These are phyloP conservation scores for Rossbeevera mucosa DNA, from an alignment of 768 basidiomycete species.

Conservation along the genomic window DNA sequence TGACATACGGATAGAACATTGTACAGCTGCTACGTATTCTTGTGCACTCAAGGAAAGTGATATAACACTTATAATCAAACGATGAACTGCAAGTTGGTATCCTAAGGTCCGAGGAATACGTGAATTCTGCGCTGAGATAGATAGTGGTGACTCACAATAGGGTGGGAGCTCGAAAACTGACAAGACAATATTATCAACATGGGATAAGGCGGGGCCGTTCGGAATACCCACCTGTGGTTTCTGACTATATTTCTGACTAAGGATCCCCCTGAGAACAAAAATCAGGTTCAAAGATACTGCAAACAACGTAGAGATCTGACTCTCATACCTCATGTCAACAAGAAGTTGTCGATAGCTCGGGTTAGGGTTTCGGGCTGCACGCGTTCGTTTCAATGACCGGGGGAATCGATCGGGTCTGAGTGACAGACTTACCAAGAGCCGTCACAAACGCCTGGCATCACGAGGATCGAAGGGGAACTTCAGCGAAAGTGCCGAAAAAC, in stretches of 20 bases:
- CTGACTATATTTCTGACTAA: conserved; percentile 48
- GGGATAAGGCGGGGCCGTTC: neutral
- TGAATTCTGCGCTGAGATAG: neutral
- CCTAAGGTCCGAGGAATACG: conserved; percentile 10
- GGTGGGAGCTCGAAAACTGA: conserved; percentile 41
- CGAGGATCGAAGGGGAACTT: neutral
- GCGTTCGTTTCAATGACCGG: neutral
- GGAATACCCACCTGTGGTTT: conserved; percentile 45
- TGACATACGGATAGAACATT: neutral
- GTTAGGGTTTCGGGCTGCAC: conserved; percentile 39
- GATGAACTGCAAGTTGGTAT: conserved; percentile 29
- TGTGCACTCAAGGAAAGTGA: neutral
- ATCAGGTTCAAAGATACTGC: neutral
- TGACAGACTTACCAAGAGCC: conserved; percentile 40
- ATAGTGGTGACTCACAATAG: conserved; percentile 33
- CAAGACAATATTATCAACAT: conserved; percentile 11
- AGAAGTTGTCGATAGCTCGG: conserved; percentile 54
- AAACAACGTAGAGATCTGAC: neutral
- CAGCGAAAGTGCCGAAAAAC: neutral
- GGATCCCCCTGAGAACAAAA: conserved; percentile 30
- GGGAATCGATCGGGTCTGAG: neutral
- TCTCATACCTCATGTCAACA: conserved; percentile 37
- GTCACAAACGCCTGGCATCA: conserved; percentile 50
- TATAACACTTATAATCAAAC: conserved; percentile 11
- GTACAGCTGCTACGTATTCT: neutral